Base-by-base conservation (phyloP, 1,284 basidiomycete genomes). In the Puccinia triticina region DNA sequence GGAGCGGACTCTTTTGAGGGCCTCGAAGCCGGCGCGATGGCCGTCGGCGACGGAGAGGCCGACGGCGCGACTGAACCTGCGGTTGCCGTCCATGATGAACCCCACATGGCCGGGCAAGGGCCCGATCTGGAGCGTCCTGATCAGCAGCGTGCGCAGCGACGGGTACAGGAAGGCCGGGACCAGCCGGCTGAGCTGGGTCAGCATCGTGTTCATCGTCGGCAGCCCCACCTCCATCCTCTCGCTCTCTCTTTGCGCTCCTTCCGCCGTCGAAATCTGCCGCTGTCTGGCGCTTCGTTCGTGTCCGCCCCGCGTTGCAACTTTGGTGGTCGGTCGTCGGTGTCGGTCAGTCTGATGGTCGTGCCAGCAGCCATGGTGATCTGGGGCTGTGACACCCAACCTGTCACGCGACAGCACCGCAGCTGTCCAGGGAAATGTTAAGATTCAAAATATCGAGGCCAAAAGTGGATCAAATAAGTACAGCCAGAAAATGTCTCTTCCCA, bases 11-110 rank as follows among this genome's bases (percentile, higher is more conserved):
- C 92, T 88, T 85, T 92, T 90, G 82, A 99, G 88, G 5, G 94
- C 92, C 71, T 91, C 88, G 87, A 95, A 98, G 0, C 97, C 97
- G 72, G 92, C 92, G 7, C 90, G 88, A 87, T 99, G 97, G 0
- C 97, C 96, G 83, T 93, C 89, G 48, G 89, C 88, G 12, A 94
- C 90, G 46, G 90, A 87, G 86, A 91, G 90, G 8, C 92, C 90
- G 29, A 90, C 89, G 84, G 87, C 89, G n/a, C 93, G 90, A 0
- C 97, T 96, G 86, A 94, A 98, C 7, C 97, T 90, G 76, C 97
- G 89, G 87, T 99, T 99, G 5, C 97, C 97, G 85, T 99, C 97
- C 95, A 99, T 97, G 53, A 98, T 93, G 86, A 99, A 96, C 1
- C 93, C 96, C 61, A 99, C 91, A 89, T 99, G 97, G 61, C 89